phyloP scores from a whole-genome alignment of 1,284 basidiomycete species.

The Austroboletus niveus region DNA sequence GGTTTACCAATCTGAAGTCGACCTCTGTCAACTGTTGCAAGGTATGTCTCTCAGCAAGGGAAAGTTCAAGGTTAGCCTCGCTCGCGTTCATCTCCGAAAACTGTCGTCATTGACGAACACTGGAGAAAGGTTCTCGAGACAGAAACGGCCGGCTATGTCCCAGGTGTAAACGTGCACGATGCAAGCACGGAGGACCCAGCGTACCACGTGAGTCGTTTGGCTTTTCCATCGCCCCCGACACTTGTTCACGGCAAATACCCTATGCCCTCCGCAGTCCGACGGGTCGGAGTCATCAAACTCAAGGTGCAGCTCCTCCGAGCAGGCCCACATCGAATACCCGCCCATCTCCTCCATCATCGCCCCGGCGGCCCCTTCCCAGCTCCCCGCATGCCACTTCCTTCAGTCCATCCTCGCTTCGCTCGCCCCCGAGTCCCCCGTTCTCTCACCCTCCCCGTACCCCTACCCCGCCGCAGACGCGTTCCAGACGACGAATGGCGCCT shows the following conservation, averaged over 20 bases:
- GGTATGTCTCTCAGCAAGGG: slow-evolving; percentile 44
- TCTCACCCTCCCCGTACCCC: slow-evolving; percentile 51
- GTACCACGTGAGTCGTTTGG: slow-evolving; percentile 25
- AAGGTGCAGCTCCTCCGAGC: slow-evolving; percentile 38
- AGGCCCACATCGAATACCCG: slow-evolving; percentile 27
- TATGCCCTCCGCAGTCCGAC: slow-evolving; percentile 38
- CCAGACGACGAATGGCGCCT: slow-evolving; percentile 66
- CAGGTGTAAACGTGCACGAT: slow-evolving; percentile 32
- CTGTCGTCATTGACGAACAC: slow-evolving; percentile 14
- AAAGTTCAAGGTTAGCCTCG: slow-evolving; percentile 29
- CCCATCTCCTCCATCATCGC: slow-evolving; percentile 14
- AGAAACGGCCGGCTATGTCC: slow-evolving; percentile 22
- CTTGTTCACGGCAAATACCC: not conserved
- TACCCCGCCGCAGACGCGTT: slow-evolving; percentile 53
- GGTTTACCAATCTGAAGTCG: slow-evolving; percentile 35
- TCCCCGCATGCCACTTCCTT: slow-evolving; percentile 54
- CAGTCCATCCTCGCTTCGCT: slow-evolving; percentile 50
- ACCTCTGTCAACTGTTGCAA: slow-evolving; percentile 49
- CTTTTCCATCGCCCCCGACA: not conserved
- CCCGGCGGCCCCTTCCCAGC: slow-evolving; percentile 2
- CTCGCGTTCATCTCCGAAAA: slow-evolving; percentile 1
- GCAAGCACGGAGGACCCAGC: slow-evolving; percentile 39
- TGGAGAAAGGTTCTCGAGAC: slow-evolving; percentile 35
- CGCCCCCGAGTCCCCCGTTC: slow-evolving; percentile 34
- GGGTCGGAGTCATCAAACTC: slow-evolving; percentile 45